Evolutionary conservation across 2,329 filamentous ascomycete species (phyloP).

Genomic region (Elsinoe necatrix): DNA sequence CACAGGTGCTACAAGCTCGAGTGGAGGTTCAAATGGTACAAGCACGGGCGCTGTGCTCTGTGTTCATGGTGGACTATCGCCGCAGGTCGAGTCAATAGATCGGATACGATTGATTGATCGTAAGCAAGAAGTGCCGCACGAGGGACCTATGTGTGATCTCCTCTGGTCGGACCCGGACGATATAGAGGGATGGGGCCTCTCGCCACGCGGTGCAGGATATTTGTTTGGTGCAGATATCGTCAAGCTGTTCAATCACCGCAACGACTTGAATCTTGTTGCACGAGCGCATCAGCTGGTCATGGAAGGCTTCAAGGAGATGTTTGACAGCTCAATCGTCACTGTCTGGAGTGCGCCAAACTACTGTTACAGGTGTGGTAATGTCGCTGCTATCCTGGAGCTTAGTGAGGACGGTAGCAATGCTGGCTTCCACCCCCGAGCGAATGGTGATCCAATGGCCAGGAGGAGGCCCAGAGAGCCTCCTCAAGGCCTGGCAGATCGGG

Average conservation of each 20-base stretch:
- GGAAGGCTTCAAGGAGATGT: constrained; percentile 99
- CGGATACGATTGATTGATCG: constrained; percentile 91
- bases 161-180: constrained; percentile 98
- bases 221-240: constrained; percentile 94
- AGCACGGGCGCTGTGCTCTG: constrained; percentile 79
- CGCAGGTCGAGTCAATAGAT: constrained; percentile 85
- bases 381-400: constrained; percentile 87
- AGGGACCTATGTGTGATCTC: constrained; percentile 97
- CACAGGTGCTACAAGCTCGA: constrained; percentile 65
- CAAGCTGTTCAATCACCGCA: constrained; percentile 88
- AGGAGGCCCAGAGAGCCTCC: constrained; percentile 29
- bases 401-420: constrained; percentile 64
- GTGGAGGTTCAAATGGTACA: constrained; percentile 49
- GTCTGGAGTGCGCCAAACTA: constrained; percentile 88
- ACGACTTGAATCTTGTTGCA: constrained; percentile 85
- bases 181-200: constrained; percentile 93
- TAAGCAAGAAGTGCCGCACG: constrained; percentile 96
- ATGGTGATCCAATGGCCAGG: constrained; percentile 55
- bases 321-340: constrained; percentile 87
- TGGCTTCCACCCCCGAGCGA: constrained; percentile 45
- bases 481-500: constrained; percentile 36
- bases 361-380: constrained; percentile 46
- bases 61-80: constrained; percentile 87
- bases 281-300: constrained; percentile 96
- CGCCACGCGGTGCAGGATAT: constrained; percentile 88